Evolutionary conservation across 148 eudicot species (phyloP).

Genomic region (Linanthus parryae): DNA sequence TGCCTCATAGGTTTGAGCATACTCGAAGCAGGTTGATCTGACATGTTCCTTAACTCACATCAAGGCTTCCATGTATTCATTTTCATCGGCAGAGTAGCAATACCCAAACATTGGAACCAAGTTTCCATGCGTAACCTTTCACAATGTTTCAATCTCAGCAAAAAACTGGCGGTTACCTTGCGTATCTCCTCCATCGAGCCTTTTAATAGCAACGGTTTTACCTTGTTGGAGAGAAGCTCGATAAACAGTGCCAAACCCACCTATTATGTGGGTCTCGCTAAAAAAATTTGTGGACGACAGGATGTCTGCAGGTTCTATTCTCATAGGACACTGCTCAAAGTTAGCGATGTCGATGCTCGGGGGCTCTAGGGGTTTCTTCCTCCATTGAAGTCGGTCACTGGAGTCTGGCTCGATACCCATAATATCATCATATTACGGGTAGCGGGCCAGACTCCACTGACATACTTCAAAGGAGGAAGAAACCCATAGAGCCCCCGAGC

Average conservation of each 20-base stretch:
- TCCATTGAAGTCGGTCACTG: slow-evolving; percentile 36
- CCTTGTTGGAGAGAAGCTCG: slow-evolving; percentile 68
- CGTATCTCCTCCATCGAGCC: slow-evolving; percentile 68
- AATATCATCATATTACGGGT: too few species aligned
- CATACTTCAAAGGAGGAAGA: too few species aligned
- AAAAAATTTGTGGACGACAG: slow-evolving; percentile 76
- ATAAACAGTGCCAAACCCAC: slow-evolving; percentile 91
- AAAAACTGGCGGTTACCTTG: slow-evolving; percentile 79
- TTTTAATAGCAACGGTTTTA: slow-evolving; percentile 61
- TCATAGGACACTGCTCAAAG: slow-evolving; percentile 64
- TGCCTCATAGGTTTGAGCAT: slow-evolving; percentile 79
- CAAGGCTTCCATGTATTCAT: slow-evolving; percentile 96
- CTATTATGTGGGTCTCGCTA: slow-evolving; percentile 78
- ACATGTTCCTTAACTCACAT: slow-evolving; percentile 83
- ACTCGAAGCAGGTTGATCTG: slow-evolving; percentile 90
- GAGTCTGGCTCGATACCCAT: slow-evolving; percentile 35
- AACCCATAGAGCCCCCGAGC: too few species aligned
- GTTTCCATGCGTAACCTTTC: slow-evolving; percentile 81
- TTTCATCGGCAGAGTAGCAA: slow-evolving; percentile 69
- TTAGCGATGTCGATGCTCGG: slow-evolving; percentile 82
- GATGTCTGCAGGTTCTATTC: slow-evolving; percentile 62
- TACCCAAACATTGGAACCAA: slow-evolving; percentile 78
- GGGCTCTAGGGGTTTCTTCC: slow-evolving; percentile 78
- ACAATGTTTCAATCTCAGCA: slow-evolving; percentile 91
- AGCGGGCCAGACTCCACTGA: too few species aligned